Percentiles rank a stretch among this genome's conserved stretches.
Evolutionary conservation across 129 eudicot species (phyloP).

Genomic region (Lonicera japonica): DNA sequence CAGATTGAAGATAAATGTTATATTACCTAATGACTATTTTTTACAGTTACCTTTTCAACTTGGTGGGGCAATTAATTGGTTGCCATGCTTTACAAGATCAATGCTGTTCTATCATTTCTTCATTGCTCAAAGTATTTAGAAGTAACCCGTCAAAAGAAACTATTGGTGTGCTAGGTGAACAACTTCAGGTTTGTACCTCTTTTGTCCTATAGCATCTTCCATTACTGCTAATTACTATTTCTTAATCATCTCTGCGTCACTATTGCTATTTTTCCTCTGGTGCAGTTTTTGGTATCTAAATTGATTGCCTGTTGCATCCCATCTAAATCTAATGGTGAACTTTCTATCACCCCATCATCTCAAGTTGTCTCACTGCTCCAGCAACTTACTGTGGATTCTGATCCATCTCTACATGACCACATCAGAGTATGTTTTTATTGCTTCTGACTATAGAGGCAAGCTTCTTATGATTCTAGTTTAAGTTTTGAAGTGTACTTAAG

Average conservation of each 20-base stretch:
- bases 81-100: slow-evolving; percentile 65
- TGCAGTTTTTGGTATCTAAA: slow-evolving; percentile 78
- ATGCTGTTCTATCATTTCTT: slow-evolving; percentile 65
- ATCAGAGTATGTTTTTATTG: slow-evolving; percentile 53
- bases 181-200: slow-evolving; percentile 61
- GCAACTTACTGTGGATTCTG: slow-evolving; percentile 69
- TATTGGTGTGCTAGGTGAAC: slow-evolving; percentile 72
- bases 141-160: slow-evolving; percentile 37
- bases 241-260: slow-evolving; percentile 6
- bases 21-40: not conserved
- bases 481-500: not conserved
- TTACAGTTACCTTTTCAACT: slow-evolving; percentile 76
- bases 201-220: not conserved
- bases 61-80: slow-evolving; percentile 69
- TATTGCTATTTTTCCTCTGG: slow-evolving; percentile 5
- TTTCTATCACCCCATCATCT: slow-evolving; percentile 36
- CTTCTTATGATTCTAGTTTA: slow-evolving; percentile 8
- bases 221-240: not conserved
- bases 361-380: slow-evolving; percentile 69
- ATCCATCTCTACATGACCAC: slow-evolving; percentile 71
- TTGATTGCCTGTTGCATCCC: slow-evolving; percentile 62
- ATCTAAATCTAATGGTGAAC: slow-evolving; percentile 29
- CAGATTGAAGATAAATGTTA: not conserved
- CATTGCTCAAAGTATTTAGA: slow-evolving; percentile 54
- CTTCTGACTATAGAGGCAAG: not conserved